phyloP scores from a whole-genome alignment of 805 yeast species.

The Barnettozyma sucrosica region DNA sequence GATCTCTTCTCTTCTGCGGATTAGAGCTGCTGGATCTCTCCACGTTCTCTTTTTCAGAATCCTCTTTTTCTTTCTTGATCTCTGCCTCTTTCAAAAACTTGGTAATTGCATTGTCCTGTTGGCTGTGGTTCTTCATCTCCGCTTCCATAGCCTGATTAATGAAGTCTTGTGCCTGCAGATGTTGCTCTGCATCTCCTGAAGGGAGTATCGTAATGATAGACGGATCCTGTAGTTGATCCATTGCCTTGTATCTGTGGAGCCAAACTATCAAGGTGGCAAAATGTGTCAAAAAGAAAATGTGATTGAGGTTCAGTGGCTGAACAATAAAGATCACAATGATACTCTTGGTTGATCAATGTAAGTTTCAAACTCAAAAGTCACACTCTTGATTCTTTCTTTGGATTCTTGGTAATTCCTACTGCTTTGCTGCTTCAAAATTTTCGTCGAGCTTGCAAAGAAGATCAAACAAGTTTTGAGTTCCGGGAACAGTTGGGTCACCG shows the following conservation, averaged over 20 bases:
- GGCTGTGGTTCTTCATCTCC: conserved; percentile 4
- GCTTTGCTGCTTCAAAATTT: conserved; percentile 10
- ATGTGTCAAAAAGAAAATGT: neutral
- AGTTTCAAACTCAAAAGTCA: neutral
- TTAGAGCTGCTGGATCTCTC: neutral
- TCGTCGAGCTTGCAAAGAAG: neutral
- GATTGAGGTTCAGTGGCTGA: neutral
- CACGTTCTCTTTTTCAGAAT: conserved; percentile 9
- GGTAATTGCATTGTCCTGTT: conserved; percentile 21
- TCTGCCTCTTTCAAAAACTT: conserved; percentile 24
- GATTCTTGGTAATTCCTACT: neutral
- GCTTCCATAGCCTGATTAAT: conserved; percentile 10
- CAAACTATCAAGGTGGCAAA: neutral
- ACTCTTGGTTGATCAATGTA: neutral
- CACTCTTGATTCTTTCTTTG: neutral
- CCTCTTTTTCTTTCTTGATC: conserved; percentile 21
- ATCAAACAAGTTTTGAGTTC: neutral
- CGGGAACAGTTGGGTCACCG: neutral
- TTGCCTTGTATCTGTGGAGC: neutral
- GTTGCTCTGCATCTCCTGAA: neutral
- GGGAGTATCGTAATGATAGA: conserved; percentile 16
- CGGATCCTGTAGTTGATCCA: conserved; percentile 19
- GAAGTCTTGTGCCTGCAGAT: conserved; percentile 8
- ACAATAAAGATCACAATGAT: neutral
- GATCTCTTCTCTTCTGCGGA: conserved; percentile 6